phyloP scores from a whole-genome alignment of 1,284 basidiomycete species.

The Ceratobasidium sp. region DNA sequence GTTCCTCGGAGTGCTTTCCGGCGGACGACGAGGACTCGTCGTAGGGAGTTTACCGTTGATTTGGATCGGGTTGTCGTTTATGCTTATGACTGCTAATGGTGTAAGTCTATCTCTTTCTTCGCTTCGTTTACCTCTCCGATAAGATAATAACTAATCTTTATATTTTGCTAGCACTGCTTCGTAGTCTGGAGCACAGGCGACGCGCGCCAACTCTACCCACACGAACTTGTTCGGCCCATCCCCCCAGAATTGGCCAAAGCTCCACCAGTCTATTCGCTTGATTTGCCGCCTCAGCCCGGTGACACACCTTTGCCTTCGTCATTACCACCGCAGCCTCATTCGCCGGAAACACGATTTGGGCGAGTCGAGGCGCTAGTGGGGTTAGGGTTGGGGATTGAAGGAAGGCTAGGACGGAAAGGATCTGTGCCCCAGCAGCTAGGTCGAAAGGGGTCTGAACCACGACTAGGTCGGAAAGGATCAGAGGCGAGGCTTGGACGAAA shows the following conservation, averaged over 20 bases:
- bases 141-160: not conserved
- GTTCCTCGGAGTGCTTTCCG: not conserved
- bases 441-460: not conserved
- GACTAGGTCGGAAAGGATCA: no score
- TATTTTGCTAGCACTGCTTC: conserved; percentile 18
- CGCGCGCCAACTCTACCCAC: conserved; percentile 32
- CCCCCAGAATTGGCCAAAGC: not conserved
- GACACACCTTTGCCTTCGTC: not conserved
- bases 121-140: not conserved
- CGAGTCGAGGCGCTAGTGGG: no score
- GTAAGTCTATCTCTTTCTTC: not conserved
- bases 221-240: conserved; percentile 8
- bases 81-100: conserved; percentile 15
- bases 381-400: no score
- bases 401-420: no score
- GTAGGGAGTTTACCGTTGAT: conserved; percentile 30
- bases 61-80: conserved; percentile 29
- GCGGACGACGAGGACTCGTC: not conserved
- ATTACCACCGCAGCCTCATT: not conserved
- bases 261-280: conserved; percentile 36
- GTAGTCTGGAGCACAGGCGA: conserved; percentile 20
- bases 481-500: not conserved
- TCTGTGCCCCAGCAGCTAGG: no score
- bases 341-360: no score
- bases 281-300: not conserved